Conservation (phyloP, 148 eudicot genomes). For the Chenopodium berlandieri region DNA sequence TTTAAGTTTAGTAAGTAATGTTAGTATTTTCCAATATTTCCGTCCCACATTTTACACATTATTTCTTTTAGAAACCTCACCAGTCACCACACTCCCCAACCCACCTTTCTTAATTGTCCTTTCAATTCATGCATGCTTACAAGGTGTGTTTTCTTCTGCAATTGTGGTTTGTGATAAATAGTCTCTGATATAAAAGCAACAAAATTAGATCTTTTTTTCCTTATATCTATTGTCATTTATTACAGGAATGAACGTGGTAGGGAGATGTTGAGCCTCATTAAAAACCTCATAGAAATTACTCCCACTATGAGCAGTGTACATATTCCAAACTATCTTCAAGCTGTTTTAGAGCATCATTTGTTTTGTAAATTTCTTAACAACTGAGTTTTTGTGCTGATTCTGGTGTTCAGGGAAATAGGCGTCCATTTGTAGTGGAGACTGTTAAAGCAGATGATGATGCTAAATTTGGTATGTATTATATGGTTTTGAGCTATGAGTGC, state of each 20-base stretch:
- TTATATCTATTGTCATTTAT: background rate
- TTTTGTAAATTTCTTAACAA: background rate
- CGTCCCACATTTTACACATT: background rate
- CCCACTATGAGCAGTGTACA: conserved; percentile 77
- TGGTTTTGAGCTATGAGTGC: background rate
- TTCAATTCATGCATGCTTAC: background rate
- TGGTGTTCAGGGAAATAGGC: conserved; percentile 70
- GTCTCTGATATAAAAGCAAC: background rate
- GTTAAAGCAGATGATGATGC: conserved; percentile 96
- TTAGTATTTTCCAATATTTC: background rate
- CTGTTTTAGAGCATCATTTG: background rate
- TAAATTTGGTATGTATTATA: conserved; percentile 61
- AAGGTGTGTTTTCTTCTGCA: background rate
- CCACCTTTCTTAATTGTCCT: background rate
- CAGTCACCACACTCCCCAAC: background rate
- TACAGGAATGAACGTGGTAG: conserved; percentile 89
- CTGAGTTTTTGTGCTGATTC: background rate
- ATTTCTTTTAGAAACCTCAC: background rate
- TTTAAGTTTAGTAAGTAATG: background rate
- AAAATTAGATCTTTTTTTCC: background rate
- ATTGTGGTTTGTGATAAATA: background rate
- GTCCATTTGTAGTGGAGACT: conserved; percentile 86
- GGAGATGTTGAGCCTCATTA: conserved; percentile 84
- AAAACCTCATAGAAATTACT: conserved; percentile 81
- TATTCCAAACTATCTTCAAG: conserved; percentile 23